Conservation (phyloP, 106 monocot species). For the Dioscorea alata region DNA sequence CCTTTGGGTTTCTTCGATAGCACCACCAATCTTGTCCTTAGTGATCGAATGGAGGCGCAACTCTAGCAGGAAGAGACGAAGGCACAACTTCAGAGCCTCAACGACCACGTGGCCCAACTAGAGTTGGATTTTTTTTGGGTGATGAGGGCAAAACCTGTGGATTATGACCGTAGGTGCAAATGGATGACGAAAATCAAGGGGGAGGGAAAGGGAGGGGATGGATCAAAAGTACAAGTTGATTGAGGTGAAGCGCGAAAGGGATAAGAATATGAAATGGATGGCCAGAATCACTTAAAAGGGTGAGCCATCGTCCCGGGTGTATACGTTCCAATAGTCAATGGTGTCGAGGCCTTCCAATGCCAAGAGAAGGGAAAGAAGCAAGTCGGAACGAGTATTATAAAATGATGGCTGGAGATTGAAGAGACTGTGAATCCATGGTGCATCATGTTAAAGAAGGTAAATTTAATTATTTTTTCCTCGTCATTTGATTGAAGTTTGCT, state of each 20-base stretch:
- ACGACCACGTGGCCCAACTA: too few relatives aligned
- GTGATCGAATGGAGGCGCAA: too few relatives aligned
- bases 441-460: not conserved
- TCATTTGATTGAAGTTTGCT: too few relatives aligned
- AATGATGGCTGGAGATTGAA: slow-evolving; percentile 21
- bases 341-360: not conserved
- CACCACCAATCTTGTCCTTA: too few relatives aligned
- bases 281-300: slow-evolving; percentile 23
- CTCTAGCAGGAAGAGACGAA: too few relatives aligned
- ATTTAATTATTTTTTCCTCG: too few relatives aligned
- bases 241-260: slow-evolving; percentile 34
- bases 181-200: too few relatives aligned
- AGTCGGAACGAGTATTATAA: not conserved
- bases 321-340: slow-evolving; percentile 4
- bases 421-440: slow-evolving; percentile 7
- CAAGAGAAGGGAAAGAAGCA: not conserved
- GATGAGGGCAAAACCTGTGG: too few relatives aligned
- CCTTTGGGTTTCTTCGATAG: too few relatives aligned
- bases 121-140: too few relatives aligned
- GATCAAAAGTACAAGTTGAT: slow-evolving; percentile 61
- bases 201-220: slow-evolving; percentile 18
- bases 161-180: too few relatives aligned
- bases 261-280: slow-evolving; percentile 24
- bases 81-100: too few relatives aligned
- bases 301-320: not conserved